These are phyloP conservation scores for Candida xiaguanensis DNA, from an alignment of 805 yeast genomes.

Conservation along the genomic window DNA sequence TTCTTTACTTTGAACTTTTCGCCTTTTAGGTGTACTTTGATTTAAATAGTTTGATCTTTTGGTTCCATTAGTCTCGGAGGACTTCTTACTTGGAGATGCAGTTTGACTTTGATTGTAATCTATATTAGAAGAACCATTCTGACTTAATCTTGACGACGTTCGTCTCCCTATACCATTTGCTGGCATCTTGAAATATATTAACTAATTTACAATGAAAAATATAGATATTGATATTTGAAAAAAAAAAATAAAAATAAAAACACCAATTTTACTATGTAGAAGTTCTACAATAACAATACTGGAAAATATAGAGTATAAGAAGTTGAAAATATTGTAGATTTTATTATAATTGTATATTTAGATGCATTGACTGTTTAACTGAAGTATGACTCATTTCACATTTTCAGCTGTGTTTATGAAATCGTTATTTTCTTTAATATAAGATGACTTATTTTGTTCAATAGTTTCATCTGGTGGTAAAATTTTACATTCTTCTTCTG, in stretches of 20 bases:
- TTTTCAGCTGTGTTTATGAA: slow-evolving; percentile 26
- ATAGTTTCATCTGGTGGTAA: slow-evolving; percentile 30
- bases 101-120: not conserved
- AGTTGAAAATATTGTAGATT: too few species aligned
- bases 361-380: too few species aligned
- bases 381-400: not conserved
- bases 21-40: slow-evolving; percentile 15
- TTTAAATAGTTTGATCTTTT: not conserved
- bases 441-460: slow-evolving; percentile 26
- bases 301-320: too few species aligned
- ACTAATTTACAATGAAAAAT: not conserved
- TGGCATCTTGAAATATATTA: not conserved
- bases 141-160: slow-evolving; percentile 5
- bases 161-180: slow-evolving; percentile 2
- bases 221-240: not conserved
- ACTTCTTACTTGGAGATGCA: not conserved
- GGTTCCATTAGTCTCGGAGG: not conserved
- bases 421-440: slow-evolving; percentile 33
- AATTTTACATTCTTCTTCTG: slow-evolving; percentile 34
- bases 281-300: too few species aligned
- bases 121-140: not conserved
- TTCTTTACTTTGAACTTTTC: slow-evolving; percentile 16
- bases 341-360: not conserved
- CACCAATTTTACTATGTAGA: not conserved
- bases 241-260: not conserved